A percentile compares a stretch with the other conserved stretches of the same genome.
Conservation (phyloP, 176 grass and related monocot species). For the Dendrocalamus sinicus region DNA sequence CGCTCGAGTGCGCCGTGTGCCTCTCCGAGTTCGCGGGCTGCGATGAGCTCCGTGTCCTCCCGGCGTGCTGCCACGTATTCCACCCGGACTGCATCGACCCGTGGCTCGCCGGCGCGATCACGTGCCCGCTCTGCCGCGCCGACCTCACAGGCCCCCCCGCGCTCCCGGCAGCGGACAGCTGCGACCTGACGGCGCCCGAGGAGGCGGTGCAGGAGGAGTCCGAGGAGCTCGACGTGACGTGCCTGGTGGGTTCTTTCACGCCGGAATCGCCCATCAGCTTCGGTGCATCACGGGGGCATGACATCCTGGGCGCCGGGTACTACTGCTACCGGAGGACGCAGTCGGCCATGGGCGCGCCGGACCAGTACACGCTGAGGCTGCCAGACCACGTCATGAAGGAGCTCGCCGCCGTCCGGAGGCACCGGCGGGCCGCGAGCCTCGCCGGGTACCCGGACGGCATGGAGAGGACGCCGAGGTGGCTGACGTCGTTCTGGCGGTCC, state of each 20-base stretch:
- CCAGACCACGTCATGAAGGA: slow-evolving; percentile 72
- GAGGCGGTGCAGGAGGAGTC: slow-evolving; percentile 26
- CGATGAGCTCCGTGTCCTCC: slow-evolving; percentile 67
- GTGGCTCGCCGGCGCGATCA: slow-evolving; percentile 70
- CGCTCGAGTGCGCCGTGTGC: slow-evolving; percentile 78
- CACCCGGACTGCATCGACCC: slow-evolving; percentile 82
- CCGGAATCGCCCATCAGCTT: slow-evolving; percentile 48
- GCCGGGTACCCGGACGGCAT: slow-evolving; percentile 50
- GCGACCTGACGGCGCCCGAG: not conserved
- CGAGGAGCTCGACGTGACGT: slow-evolving; percentile 33
- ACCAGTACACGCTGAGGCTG: slow-evolving; percentile 69
- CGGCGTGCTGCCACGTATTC: slow-evolving; percentile 83
- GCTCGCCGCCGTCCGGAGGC: slow-evolving; percentile 60
- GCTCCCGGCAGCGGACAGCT: not conserved
- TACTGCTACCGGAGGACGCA: slow-evolving; percentile 52
- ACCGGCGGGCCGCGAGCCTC: slow-evolving; percentile 61
- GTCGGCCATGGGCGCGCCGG: slow-evolving; percentile 46
- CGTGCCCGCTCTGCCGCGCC: slow-evolving; percentile 80
- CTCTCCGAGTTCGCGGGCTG: slow-evolving; percentile 64
- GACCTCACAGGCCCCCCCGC: slow-evolving; percentile 39
- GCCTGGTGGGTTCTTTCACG: slow-evolving; percentile 32
- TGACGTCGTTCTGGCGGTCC: slow-evolving; percentile 53
- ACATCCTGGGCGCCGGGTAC: slow-evolving; percentile 19
- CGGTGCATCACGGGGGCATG: not conserved
- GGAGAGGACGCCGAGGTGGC: slow-evolving; percentile 53